These are phyloP conservation scores for Agrocybe praecox DNA, from an alignment of 768 basidiomycete genomes.

Conservation along the genomic window DNA sequence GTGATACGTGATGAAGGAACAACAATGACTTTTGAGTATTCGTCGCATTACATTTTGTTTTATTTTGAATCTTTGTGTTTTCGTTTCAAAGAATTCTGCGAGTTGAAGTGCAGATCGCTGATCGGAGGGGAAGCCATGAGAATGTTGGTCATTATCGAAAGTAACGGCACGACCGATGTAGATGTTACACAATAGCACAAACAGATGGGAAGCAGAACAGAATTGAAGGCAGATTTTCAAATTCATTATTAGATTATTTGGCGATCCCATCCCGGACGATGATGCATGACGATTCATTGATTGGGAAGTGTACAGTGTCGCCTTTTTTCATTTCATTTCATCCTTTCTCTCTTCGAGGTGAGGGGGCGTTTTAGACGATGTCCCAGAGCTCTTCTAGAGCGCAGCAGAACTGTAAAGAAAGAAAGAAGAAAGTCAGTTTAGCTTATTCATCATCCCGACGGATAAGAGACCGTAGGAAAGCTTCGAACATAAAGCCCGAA, in stretches of 20 bases:
- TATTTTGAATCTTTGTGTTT: background rate
- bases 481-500: background rate
- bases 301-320: too few species aligned
- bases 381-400: conserved; percentile 96
- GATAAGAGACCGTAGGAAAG: background rate
- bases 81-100: conserved; percentile 29
- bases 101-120: conserved; percentile 49
- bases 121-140: conserved; percentile 31
- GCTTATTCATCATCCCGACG: too few species aligned
- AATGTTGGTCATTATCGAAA: conserved; percentile 12
- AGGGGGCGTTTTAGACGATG: conserved; percentile 57
- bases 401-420: conserved; percentile 72
- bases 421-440: too few species aligned
- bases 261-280: too few species aligned
- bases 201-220: background rate
- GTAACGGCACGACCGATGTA: background rate
- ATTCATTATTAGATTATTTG: too few species aligned
- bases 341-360: background rate
- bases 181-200: conserved; percentile 4
- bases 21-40: too few species aligned
- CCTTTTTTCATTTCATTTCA: background rate
- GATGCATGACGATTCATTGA: too few species aligned
- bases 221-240: too few species aligned
- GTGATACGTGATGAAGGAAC: too few species aligned
- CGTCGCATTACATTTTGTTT: too few species aligned